Evolutionary conservation across 2,329 filamentous ascomycete genomes (phyloP).

Genomic region (Fusarium agapanthi): DNA sequence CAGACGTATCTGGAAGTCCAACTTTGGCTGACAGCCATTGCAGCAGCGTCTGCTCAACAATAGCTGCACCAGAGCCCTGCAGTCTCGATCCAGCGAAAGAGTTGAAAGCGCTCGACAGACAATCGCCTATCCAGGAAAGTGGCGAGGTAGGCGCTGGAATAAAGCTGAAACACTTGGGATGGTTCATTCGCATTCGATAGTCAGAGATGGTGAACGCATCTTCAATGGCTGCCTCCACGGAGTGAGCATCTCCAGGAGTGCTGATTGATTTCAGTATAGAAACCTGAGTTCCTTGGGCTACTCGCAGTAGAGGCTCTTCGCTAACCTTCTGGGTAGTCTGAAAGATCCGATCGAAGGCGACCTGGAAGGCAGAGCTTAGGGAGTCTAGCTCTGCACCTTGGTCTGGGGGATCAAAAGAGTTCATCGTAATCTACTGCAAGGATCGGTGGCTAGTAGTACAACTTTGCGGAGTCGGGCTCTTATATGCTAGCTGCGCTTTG

Average conservation of each 20-base stretch:
- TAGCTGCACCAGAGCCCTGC: background rate
- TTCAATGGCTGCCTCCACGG: background rate
- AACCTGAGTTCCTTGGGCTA: background rate
- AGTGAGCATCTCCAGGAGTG: background rate
- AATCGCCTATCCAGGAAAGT: constrained; percentile 9
- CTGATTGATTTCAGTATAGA: background rate
- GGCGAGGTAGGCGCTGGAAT: constrained; percentile 1
- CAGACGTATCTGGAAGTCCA: background rate
- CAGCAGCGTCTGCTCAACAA: constrained; percentile 3
- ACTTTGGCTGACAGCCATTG: constrained; percentile 10
- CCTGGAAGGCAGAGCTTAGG: background rate
- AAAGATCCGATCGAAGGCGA: background rate
- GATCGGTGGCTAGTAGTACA: fast-evolving
- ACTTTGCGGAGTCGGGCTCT: fast-evolving
- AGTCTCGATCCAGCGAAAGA: constrained; percentile 9
- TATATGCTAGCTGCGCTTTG: background rate
- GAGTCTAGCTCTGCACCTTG: background rate
- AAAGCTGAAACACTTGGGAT: constrained; percentile 5
- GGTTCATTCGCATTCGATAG: constrained; percentile 13
- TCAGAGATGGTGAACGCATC: constrained; percentile 6
- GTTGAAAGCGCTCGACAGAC: constrained; percentile 4
- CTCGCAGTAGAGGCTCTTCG: background rate
- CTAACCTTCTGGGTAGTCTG: background rate
- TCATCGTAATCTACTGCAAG: background rate
- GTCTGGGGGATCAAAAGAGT: background rate